Evolutionary conservation across 2,329 filamentous ascomycete genomes (phyloP), one percentile per base, ranked within the genome.

Genomic region (Chrysoporthe cubensis): DNA sequence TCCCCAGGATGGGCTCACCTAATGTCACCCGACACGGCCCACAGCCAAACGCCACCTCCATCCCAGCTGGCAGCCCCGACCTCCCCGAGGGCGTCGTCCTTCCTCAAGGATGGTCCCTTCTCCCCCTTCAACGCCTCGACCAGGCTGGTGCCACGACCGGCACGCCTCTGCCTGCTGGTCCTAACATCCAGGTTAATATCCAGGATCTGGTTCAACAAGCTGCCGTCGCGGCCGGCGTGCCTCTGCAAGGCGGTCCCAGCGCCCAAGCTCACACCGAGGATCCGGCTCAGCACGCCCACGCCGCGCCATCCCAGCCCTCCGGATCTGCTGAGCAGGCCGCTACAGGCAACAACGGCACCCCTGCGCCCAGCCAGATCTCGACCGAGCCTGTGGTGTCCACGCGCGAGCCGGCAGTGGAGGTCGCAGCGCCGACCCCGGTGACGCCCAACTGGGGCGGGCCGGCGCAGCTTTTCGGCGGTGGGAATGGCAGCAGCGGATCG

Each of bases 1-100:
- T 72, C 63, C 73, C 77, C 61, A 81, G 80, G 68, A 75, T 79
- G 37, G 77, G 75, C 44, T 79, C 79, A 44, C 79, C 82, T 16
- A 72, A 82, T 4, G 73, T 86, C 70, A 80, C 81, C 56, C 80
- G 85, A 64, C 84, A 89, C 70, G 80, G 81, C 34, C 79, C 79
- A 13, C 73, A 81, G 16, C 75, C 80, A 1, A 81, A 83, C 54
- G 77, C 83, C 11, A 76, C 81, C 16, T 79, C 85, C 1, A 88
- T 90, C 63, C 86, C 87, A 4, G 80, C 88, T 3, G 88, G 87
- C 21, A 89, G 87, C 72, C 76, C 85, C 26, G 87, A 89, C 8
- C 80, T 91, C 9, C 89, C 89, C 0, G 84, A 88, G 65, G 88
- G 88, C 6, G 82, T 91, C n/a, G 82, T 85, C 5, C 83, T 91